A percentile compares a stretch with the other conserved stretches of the same genome.
Evolutionary conservation across 352 stramenopile species (phyloP).

Genomic region (Phytophthora citrophthora): DNA sequence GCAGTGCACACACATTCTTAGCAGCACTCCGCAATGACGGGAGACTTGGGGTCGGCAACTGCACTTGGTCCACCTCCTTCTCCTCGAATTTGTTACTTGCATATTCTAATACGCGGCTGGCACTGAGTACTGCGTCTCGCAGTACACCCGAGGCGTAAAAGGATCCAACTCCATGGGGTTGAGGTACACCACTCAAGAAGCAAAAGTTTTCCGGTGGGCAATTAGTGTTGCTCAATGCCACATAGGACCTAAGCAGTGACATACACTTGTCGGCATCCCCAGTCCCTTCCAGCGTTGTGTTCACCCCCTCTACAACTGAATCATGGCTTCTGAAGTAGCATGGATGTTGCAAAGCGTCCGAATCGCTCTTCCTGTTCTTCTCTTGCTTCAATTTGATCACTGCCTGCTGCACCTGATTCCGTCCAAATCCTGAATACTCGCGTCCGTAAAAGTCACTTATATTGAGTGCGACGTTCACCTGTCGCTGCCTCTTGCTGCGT

Average conservation of each 20-base stretch:
- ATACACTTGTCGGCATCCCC: constrained; percentile 61
- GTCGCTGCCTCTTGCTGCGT: constrained; percentile 62
- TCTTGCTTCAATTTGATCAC: constrained; percentile 42
- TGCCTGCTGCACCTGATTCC: constrained; percentile 26
- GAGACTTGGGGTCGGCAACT: constrained; percentile 58
- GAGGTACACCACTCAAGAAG: constrained; percentile 45
- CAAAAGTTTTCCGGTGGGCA: constrained; percentile 66
- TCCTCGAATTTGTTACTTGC: constrained; percentile 15
- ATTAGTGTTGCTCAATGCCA: constrained; percentile 54
- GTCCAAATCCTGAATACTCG: constrained; percentile 54
- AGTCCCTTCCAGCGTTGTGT: constrained; percentile 38
- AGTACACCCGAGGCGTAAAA: constrained; percentile 64
- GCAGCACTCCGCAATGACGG: constrained; percentile 41
- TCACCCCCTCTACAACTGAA: constrained; percentile 18
- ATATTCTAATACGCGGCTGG: constrained; percentile 42
- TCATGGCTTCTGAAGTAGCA: constrained; percentile 48
- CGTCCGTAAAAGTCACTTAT: constrained; percentile 70
- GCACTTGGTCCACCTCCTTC: constrained; percentile 26
- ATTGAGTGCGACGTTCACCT: constrained; percentile 66
- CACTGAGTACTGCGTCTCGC: constrained; percentile 29
- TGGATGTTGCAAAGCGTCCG: constrained; percentile 42
- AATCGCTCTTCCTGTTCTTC: constrained; percentile 5
- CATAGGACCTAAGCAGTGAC: constrained; percentile 40
- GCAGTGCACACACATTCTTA: constrained; percentile 43
- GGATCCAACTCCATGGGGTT: constrained; percentile 45